Conservation (phyloP, 2,329 filamentous ascomycete genomes). For the Sarocladiaceae sp. region DNA sequence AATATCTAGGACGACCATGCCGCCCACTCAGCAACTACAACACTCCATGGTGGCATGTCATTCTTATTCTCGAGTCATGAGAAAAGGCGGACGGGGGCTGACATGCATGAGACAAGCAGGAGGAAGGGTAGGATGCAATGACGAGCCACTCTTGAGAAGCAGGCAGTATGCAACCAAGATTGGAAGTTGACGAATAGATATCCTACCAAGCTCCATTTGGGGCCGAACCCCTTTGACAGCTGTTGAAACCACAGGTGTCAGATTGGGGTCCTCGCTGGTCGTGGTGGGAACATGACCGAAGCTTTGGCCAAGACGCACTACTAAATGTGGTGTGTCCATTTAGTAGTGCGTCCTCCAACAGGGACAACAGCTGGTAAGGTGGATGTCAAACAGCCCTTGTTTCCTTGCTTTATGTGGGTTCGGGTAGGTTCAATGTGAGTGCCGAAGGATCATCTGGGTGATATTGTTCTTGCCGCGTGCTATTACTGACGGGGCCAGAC, state of each 20-base stretch:
- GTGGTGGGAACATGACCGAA: constrained; percentile 6
- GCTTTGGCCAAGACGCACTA: constrained; percentile 6
- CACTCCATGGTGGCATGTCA: neutral
- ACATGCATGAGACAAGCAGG: constrained; percentile 2
- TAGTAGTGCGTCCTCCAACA: neutral
- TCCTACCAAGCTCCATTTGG: neutral
- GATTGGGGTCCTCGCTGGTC: neutral
- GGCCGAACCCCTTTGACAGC: neutral
- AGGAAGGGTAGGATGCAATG: too few relatives aligned
- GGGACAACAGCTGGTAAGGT: neutral
- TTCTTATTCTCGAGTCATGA: constrained; percentile 2
- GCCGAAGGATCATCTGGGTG: constrained; percentile 1
- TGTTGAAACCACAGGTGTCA: neutral
- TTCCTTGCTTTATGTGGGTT: neutral
- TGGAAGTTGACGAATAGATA: too few relatives aligned
- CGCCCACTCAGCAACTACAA: too few relatives aligned
- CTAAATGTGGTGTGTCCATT: too few relatives aligned
- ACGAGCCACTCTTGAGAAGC: too few relatives aligned
- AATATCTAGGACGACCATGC: neutral
- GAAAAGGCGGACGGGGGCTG: neutral
- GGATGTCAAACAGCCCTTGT: neutral
- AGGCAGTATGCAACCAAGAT: too few relatives aligned
- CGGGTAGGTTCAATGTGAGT: too few relatives aligned
- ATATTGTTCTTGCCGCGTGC: constrained; percentile 1
- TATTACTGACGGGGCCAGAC: too few relatives aligned